phyloP scores from a whole-genome alignment of 345 rosid genomes.

The Murraya koenigii region DNA sequence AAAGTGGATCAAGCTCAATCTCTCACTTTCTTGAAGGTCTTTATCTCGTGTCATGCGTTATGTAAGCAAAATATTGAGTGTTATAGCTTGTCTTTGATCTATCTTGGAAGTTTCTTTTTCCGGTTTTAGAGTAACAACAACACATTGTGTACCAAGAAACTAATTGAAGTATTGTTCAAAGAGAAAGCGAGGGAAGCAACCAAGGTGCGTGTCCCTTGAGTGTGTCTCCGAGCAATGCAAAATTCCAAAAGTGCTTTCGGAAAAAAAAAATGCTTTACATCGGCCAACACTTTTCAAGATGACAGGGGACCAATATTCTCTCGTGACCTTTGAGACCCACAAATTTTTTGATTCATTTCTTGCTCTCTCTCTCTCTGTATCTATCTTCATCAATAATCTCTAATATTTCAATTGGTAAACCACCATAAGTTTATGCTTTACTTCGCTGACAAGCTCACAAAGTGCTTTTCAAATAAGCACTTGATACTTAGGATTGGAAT shows the following conservation, averaged over 20 bases:
- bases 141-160: background rate
- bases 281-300: background rate
- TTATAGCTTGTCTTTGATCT: background rate
- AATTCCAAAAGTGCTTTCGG: slow-evolving; percentile 10
- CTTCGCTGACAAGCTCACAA: background rate
- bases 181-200: background rate
- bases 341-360: background rate
- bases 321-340: slow-evolving; percentile 3
- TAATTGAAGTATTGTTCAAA: background rate
- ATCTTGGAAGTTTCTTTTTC: slow-evolving; percentile 12
- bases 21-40: background rate
- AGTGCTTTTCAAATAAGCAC: background rate
- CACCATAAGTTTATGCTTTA: background rate
- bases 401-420: background rate
- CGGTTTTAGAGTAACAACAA: background rate
- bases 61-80: background rate
- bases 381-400: background rate
- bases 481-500: background rate
- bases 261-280: background rate
- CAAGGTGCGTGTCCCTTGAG: background rate
- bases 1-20: background rate
- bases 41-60: background rate
- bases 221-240: background rate
- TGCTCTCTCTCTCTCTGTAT: background rate
- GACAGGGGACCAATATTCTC: background rate